These are phyloP conservation scores for Stereocaulon alpinum DNA, from an alignment of 495 filamentous ascomycete genomes.

Conservation along the genomic window DNA sequence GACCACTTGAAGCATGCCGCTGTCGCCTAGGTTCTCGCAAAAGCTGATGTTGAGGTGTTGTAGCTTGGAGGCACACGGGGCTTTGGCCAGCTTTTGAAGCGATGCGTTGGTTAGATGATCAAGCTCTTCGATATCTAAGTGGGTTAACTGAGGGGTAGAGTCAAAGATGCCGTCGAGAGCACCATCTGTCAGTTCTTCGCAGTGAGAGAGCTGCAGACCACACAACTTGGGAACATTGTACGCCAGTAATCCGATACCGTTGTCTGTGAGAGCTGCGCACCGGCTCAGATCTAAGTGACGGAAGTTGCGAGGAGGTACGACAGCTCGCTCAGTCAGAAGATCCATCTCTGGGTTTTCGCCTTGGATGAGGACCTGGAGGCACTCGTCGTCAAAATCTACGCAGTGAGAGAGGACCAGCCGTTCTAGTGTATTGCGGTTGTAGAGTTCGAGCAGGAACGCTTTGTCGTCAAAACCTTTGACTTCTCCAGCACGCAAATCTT, in stretches of 20 bases:
- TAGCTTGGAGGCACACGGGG: slow-evolving; percentile 58
- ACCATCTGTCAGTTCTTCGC: slow-evolving; percentile 59
- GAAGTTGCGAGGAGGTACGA: slow-evolving; percentile 69
- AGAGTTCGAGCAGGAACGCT: slow-evolving; percentile 60
- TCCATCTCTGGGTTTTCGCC: slow-evolving; percentile 68
- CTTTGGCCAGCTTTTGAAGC: slow-evolving; percentile 59
- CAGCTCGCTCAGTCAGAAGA: slow-evolving; percentile 58
- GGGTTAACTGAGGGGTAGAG: slow-evolving; percentile 64
- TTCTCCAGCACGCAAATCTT: slow-evolving; percentile 75
- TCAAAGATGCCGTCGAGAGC: slow-evolving; percentile 62
- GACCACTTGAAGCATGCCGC: slow-evolving; percentile 74
- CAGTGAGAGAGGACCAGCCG: slow-evolving; percentile 70
- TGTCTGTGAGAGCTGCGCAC: slow-evolving; percentile 61
- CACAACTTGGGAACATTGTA: slow-evolving; percentile 69
- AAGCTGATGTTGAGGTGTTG: slow-evolving; percentile 81
- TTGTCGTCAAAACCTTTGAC: slow-evolving; percentile 65
- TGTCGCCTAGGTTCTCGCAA: slow-evolving; percentile 76
- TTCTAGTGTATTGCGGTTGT: slow-evolving; percentile 69
- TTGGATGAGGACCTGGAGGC: slow-evolving; percentile 59
- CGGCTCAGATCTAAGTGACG: slow-evolving; percentile 78
- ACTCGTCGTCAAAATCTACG: slow-evolving; percentile 60
- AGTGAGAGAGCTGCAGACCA: slow-evolving; percentile 69
- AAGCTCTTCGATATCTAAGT: slow-evolving; percentile 85
- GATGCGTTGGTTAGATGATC: slow-evolving; percentile 62
- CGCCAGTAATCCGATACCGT: slow-evolving; percentile 55